Evolutionary conservation across 768 basidiomycete genomes (phyloP).

Genomic region (Suillus variegatus): DNA sequence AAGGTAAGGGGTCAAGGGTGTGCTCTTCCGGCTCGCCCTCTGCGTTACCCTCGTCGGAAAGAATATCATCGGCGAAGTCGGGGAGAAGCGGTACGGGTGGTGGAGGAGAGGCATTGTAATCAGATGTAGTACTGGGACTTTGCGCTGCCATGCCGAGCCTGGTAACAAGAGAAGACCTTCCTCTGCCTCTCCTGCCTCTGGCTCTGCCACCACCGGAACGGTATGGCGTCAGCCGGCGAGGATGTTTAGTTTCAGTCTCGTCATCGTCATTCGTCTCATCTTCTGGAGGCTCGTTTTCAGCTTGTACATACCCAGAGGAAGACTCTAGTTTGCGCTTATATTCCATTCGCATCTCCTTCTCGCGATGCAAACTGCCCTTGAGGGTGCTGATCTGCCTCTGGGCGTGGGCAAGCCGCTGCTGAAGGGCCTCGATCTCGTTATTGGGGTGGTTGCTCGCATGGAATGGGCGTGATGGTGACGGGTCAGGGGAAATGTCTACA

Average conservation of each 20-base stretch:
- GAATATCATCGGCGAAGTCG: slow-evolving; percentile 24
- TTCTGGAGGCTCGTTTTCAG: slow-evolving; percentile 39
- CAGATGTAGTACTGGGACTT: slow-evolving; percentile 50
- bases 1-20: slow-evolving; percentile 41
- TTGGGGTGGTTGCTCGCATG: slow-evolving; percentile 72
- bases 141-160: slow-evolving; percentile 60
- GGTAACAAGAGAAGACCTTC: slow-evolving; percentile 57
- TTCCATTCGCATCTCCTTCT: slow-evolving; percentile 81
- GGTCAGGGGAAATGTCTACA: slow-evolving; percentile 59
- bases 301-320: slow-evolving; percentile 36
- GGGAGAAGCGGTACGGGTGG: slow-evolving; percentile 38
- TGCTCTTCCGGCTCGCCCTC: slow-evolving; percentile 22
- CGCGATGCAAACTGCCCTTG: slow-evolving; percentile 74
- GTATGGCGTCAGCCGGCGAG: slow-evolving; percentile 54
- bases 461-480: slow-evolving; percentile 61
- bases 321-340: slow-evolving; percentile 56
- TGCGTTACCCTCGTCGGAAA: slow-evolving; percentile 24
- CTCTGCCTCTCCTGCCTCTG: slow-evolving; percentile 53
- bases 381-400: slow-evolving; percentile 85
- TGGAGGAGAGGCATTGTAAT: slow-evolving; percentile 35
- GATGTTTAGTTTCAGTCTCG: slow-evolving; percentile 38
- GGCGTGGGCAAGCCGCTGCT: slow-evolving; percentile 82
- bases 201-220: slow-evolving; percentile 46
- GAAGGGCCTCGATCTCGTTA: slow-evolving; percentile 80
- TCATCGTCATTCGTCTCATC: slow-evolving; percentile 51